phyloP scores from a whole-genome alignment of 371 early-diverging fungal species.

The Rhizopus stolonifer region DNA sequence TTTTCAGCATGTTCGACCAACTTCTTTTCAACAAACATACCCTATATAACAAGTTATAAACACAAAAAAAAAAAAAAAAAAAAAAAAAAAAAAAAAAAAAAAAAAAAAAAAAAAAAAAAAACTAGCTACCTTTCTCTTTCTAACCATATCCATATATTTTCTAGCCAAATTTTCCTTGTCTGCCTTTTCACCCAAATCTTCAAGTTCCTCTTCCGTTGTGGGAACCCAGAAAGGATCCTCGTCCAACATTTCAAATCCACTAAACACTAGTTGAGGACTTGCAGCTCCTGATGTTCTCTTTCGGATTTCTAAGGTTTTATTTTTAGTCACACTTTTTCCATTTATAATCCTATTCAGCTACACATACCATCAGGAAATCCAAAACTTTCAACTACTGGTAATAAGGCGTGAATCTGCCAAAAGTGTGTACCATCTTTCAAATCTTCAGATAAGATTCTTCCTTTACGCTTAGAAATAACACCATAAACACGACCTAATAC shows the following conservation, averaged over 20 bases:
- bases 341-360: not conserved
- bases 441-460: constrained; percentile 89
- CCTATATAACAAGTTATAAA: constrained; percentile 23
- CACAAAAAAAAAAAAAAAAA: too few relatives aligned
- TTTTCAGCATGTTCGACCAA: constrained; percentile 93
- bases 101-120: too few relatives aligned
- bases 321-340: not conserved
- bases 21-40: constrained; percentile 82
- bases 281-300: constrained; percentile 94
- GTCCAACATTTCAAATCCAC: constrained; percentile 88
- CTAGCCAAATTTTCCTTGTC: constrained; percentile 95
- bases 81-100: constrained; percentile 28
- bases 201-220: constrained; percentile 93
- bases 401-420: constrained; percentile 83
- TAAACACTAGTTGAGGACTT: constrained; percentile 91
- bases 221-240: constrained; percentile 99
- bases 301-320: constrained; percentile 70
- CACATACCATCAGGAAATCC: constrained; percentile 92
- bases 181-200: constrained; percentile 95
- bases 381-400: constrained; percentile 99
- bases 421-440: constrained; percentile 95
- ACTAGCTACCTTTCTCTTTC: constrained; percentile 81
- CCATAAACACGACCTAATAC: constrained; percentile 95
- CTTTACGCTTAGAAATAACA: constrained; percentile 85
- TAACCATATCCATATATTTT: constrained; percentile 93